Conservation (phyloP, 2,329 filamentous ascomycete genomes). For the Pseudogymnoascus pannorum region DNA sequence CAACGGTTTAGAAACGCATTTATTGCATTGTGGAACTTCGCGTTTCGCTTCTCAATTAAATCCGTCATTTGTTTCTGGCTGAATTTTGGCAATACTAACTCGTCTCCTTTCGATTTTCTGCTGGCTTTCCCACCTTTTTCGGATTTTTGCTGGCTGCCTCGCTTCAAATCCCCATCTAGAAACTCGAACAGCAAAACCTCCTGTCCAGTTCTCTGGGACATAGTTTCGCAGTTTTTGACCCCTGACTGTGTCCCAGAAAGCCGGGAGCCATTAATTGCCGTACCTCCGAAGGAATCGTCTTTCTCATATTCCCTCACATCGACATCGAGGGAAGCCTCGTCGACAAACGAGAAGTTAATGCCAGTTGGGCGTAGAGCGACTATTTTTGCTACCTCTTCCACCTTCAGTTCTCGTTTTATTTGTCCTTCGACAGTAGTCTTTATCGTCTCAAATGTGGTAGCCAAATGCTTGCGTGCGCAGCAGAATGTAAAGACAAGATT, state of each 20-base stretch:
- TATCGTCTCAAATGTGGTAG: constrained; percentile 86
- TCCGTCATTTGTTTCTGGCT: constrained; percentile 87
- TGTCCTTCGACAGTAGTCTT: constrained; percentile 78
- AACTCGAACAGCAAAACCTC: constrained; percentile 89
- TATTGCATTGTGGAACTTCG: constrained; percentile 71
- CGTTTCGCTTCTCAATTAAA: constrained; percentile 83
- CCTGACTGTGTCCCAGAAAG: constrained; percentile 29
- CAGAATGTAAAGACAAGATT: constrained; percentile 95
- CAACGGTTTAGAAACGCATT: constrained; percentile 72
- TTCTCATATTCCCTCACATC: constrained; percentile 63
- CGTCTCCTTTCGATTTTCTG: constrained; percentile 65
- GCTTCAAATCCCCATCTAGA: constrained; percentile 81
- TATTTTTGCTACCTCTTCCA: constrained; percentile 78
- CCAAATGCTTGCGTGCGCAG: constrained; percentile 83
- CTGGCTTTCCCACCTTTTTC: constrained; percentile 62
- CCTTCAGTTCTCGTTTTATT: constrained; percentile 58
- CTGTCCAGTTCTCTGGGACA: constrained; percentile 33
- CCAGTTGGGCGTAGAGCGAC: constrained; percentile 69
- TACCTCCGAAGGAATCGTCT: constrained; percentile 56
- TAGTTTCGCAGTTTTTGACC: constrained; percentile 24
- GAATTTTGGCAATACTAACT: constrained; percentile 85
- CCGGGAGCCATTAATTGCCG: constrained; percentile 40
- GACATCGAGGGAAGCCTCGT: constrained; percentile 74
- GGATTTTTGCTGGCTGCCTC: constrained; percentile 58
- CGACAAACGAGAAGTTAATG: constrained; percentile 79